Base-by-base conservation (phyloP, 1,284 basidiomycete species). In the Mrakiaceae sp. region DNA sequence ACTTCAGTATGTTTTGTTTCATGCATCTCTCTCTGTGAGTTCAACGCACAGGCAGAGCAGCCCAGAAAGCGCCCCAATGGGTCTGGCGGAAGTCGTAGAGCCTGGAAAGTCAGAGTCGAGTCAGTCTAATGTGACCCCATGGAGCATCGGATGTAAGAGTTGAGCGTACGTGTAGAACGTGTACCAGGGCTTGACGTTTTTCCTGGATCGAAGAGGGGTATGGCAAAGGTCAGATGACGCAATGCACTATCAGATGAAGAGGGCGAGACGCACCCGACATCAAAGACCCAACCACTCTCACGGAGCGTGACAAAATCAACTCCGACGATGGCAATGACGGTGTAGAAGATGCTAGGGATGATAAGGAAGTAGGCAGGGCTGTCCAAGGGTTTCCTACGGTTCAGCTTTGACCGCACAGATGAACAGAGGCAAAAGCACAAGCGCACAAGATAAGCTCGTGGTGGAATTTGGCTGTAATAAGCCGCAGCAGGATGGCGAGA, bases 271-370 rank as follows among this genome's bases (percentile, higher is more conserved):
- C 27, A 27, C 27, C 83, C 84, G 60, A 90, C 82, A 73, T 95
- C 86, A 72, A 98, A 96, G n/a, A 98, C 75, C 93, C 93, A 98
- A 0, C 92, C 90, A 0, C 77, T 75, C 9, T 77, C 72, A 40
- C 92, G 80, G 16, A 98, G 78, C 12, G 74, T 74, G 2, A 74
- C 75, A 14, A 97, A 76, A 68, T 88, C 79, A 57, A 91, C 75
- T 4, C 82, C 78, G 0, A 83, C 84, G 57, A 84, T 82, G 0
- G 81, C 80, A 2, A 90, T 82, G 58, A 93, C 78, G 59, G 87
- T 73, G 75, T 98, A 98, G 77, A 98, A 98, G 14, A 91, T 68
- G 57, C 84, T 71, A 2, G 91, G 90, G 67, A 97, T 91, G 66
- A 83, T 72, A 59, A 96, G 78, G 77, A 98, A 97, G 78, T 90